Evolutionary conservation across 768 basidiomycete genomes (phyloP).

Genomic region (Cyathus striatus): DNA sequence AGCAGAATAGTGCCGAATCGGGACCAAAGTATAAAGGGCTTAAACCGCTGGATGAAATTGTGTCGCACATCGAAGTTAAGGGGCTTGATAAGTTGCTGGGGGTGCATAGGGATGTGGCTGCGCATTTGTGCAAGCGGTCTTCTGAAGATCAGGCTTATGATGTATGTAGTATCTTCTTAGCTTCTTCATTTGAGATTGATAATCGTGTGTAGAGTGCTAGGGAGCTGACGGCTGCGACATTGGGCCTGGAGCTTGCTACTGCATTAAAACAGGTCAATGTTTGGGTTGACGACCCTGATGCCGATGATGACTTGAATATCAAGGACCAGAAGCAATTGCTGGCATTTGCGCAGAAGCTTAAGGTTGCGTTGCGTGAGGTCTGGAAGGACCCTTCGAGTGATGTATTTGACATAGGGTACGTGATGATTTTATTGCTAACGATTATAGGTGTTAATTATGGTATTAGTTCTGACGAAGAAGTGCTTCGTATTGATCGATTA

Average conservation of each 20-base stretch:
- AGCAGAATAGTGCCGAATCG: constrained; percentile 20
- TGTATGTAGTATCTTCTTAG: constrained; percentile 34
- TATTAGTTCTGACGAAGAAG: constrained; percentile 67
- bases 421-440: constrained; percentile 1
- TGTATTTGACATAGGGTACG: constrained; percentile 81
- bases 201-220: constrained; percentile 61
- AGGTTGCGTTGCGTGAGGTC: constrained; percentile 59
- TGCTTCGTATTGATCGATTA: constrained; percentile 57
- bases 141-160: constrained; percentile 79
- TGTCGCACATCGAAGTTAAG: constrained; percentile 42
- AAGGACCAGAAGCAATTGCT: constrained; percentile 35
- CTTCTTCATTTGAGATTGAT: constrained; percentile 4
- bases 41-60: constrained; percentile 68
- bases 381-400: constrained; percentile 70
- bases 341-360: constrained; percentile 52
- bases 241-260: constrained; percentile 79
- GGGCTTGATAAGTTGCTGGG: constrained; percentile 54
- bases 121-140: constrained; percentile 65
- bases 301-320: constrained; percentile 39
- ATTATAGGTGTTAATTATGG: neutral
- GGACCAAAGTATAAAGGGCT: constrained; percentile 31
- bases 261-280: constrained; percentile 56
- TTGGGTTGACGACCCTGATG: constrained; percentile 41
- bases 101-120: constrained; percentile 60
- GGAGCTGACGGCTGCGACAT: constrained; percentile 73